Base-by-base conservation (phyloP, 441 rosid species). In the Mallotus repandus region DNA sequence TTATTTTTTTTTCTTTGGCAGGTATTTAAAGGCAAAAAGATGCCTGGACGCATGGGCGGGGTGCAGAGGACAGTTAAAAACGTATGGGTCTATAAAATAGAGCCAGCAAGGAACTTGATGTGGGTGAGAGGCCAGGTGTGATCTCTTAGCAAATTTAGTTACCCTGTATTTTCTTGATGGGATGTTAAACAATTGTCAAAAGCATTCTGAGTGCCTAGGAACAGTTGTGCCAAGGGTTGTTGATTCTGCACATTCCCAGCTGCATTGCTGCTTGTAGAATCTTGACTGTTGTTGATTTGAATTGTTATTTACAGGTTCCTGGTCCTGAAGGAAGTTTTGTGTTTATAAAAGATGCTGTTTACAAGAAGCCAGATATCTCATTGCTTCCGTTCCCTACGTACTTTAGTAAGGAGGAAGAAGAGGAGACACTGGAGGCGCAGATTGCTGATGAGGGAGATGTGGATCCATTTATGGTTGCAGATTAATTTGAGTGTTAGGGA, bases 11-110 rank as follows among this genome's bases (percentile, higher is more conserved):
- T 55, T 50, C 78, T 14, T 14, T 63, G 66, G 77, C 85, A 94
- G 98, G 97, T 94, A 41, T 88, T 93, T 80, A 93, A 89, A 81
- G 98, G 92, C 22, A 93, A 77, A 83, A 93, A 93, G 82, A 96
- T 96, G 99, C 86, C 99, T 81, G 98, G 98, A 62, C 94, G 89
- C 69, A 96, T 93, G 99, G 98, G 98, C 75, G 98, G 77, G 52
- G 74, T 84, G 68, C 97, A 91, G 80, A 85, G 91, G 70, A 96
- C 99, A 6, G 92, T 89, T 50, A 93, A 93, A 85, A 96, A 96
- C 76, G 97, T 89, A 49, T 93, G 94, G 93, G 82, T 93, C 61
- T 91, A 96, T 84, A 93, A 89, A 87, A 83, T 93, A 61, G 97
- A 96, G 66, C 97, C 97, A 16, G 87, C 86, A 9, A 89, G 99